Evolutionary conservation across 306 rosid species (phyloP).

Genomic region (Abrus precatorius): DNA sequence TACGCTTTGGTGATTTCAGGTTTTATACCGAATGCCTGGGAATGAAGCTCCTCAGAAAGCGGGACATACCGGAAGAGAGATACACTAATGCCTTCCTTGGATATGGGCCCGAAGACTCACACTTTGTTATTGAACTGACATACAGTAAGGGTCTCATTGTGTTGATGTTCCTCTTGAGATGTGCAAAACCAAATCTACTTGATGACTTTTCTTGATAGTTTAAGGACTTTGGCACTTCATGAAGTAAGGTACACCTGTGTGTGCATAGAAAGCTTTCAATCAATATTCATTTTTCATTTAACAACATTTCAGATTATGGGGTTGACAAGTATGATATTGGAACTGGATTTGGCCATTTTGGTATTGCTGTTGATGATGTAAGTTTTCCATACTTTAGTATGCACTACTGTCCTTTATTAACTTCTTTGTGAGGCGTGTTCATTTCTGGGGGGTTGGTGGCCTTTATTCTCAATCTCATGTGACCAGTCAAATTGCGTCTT

Average conservation of each 20-base stretch:
- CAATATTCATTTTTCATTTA: conserved; percentile 43
- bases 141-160: conserved; percentile 74
- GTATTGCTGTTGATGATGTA: conserved; percentile 96
- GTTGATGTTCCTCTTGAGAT: conserved; percentile 30
- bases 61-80: conserved; percentile 98
- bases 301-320: conserved; percentile 82
- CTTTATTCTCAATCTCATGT: conserved; percentile 37
- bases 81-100: conserved; percentile 97
- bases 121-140: conserved; percentile 94
- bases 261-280: conserved; percentile 34
- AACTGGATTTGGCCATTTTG: conserved; percentile 90
- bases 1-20: conserved; percentile 63
- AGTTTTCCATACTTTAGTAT: conserved; percentile 50
- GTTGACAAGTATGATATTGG: conserved; percentile 95
- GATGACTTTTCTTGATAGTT: conserved; percentile 7
- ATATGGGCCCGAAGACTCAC: conserved; percentile 97
- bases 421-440: conserved; percentile 30
- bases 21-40: conserved; percentile 97
- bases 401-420: conserved; percentile 14
- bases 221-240: conserved; percentile 28
- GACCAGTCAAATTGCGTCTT: conserved; percentile 12
- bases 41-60: conserved; percentile 94
- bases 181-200: conserved; percentile 30
- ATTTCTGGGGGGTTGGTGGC: conserved; percentile 23
- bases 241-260: conserved; percentile 32